Conservation (phyloP, 1,284 basidiomycete genomes). For the Trichosporon faecale region DNA sequence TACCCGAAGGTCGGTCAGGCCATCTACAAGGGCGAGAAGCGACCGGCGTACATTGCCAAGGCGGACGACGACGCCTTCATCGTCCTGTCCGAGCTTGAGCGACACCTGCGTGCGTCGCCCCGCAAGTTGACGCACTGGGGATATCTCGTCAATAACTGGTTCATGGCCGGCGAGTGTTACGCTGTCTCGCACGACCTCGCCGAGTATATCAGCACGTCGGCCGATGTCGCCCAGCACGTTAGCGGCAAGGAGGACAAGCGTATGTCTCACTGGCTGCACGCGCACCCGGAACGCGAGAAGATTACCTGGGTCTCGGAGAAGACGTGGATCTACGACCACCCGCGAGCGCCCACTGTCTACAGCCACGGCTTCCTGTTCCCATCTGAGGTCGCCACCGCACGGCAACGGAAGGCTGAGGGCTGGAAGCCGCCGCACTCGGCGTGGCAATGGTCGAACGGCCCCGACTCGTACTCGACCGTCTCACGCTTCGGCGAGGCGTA, state of each 20-base stretch:
- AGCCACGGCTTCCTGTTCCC: conserved; percentile 97
- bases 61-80: conserved; percentile 75
- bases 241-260: conserved; percentile 92
- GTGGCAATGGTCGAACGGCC: conserved; percentile 28
- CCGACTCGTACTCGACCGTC: conserved; percentile 72
- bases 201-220: conserved; percentile 77
- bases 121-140: conserved; percentile 89
- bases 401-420: conserved; percentile 23
- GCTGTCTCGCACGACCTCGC: conserved; percentile 86
- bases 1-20: conserved; percentile 28
- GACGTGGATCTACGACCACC: conserved; percentile 99
- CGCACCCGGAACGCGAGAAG: conserved; percentile 74
- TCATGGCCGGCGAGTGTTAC: conserved; percentile 97
- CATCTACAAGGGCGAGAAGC: conserved; percentile 44
- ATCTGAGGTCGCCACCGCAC: conserved; percentile 73
- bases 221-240: conserved; percentile 64
- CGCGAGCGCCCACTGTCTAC: conserved; percentile 88
- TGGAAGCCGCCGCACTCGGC: conserved; percentile 35
- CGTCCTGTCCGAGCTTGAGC: conserved; percentile 87
- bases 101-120: conserved; percentile 65
- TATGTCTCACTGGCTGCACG: conserved; percentile 83
- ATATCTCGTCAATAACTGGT: conserved; percentile 86
- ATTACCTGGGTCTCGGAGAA: conserved; percentile 88
- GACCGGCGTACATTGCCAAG: conserved; percentile 85
- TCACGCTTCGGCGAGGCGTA: conserved; percentile 81